phyloP scores from a whole-genome alignment of 2,329 filamentous ascomycete genomes.

The Cladosporium sp. region DNA sequence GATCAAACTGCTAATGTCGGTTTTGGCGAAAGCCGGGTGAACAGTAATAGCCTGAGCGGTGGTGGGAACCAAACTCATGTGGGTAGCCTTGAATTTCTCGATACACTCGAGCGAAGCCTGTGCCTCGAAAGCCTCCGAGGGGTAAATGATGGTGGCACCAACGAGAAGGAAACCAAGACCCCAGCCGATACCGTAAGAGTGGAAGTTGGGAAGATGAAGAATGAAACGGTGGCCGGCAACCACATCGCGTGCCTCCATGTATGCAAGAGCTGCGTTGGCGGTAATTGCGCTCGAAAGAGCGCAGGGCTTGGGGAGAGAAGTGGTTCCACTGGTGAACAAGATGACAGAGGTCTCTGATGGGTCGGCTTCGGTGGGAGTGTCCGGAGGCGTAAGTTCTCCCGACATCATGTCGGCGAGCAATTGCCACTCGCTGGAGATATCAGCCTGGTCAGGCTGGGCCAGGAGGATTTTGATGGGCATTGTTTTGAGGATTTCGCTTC shows the following conservation, averaged over 20 bases:
- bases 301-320: constrained; percentile 45
- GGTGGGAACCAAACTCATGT: constrained; percentile 31
- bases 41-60: constrained; percentile 31
- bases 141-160: constrained; percentile 27
- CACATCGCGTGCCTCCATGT: constrained; percentile 26
- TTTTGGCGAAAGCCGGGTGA: constrained; percentile 26
- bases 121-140: constrained; percentile 29
- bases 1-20: constrained; percentile 27
- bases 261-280: constrained; percentile 33
- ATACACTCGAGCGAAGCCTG: constrained; percentile 31
- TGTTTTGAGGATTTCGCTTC: constrained; percentile 21
- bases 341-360: constrained; percentile 36
- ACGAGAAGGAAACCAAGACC: constrained; percentile 27
- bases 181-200: constrained; percentile 30
- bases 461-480: constrained; percentile 24
- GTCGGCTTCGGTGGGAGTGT: constrained; percentile 27
- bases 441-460: constrained; percentile 16
- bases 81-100: constrained; percentile 28
- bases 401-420: constrained; percentile 27
- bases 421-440: constrained; percentile 21
- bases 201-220: constrained; percentile 29
- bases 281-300: constrained; percentile 36
- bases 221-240: constrained; percentile 26
- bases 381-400: constrained; percentile 27
- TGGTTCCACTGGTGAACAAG: constrained; percentile 49